These are phyloP conservation scores for Apiotrichum brassicae DNA, from an alignment of 1,284 basidiomycete species.

Conservation along the genomic window DNA sequence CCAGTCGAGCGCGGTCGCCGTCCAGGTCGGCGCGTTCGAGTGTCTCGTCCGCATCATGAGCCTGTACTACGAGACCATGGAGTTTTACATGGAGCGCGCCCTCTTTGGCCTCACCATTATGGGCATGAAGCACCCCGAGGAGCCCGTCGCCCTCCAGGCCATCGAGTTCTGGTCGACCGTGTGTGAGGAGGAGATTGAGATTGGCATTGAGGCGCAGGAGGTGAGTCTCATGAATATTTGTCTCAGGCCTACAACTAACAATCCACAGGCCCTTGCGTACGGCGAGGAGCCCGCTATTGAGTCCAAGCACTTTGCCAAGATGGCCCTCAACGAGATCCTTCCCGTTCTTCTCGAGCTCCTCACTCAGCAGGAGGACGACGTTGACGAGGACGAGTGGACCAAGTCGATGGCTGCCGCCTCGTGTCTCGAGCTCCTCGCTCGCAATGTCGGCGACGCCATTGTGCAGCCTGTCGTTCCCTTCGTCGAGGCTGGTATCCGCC, in stretches of 20 bases:
- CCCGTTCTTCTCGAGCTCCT: slow-evolving; percentile 86
- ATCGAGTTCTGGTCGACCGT: slow-evolving; percentile 99
- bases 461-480: slow-evolving; percentile 93
- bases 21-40: slow-evolving; percentile 91
- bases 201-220: slow-evolving; percentile 87
- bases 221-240: no score
- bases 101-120: slow-evolving; percentile 97
- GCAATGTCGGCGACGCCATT: slow-evolving; percentile 83
- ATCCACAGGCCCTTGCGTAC: slow-evolving; percentile 70
- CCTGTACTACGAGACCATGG: slow-evolving; percentile 99
- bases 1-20: slow-evolving; percentile 67
- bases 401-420: slow-evolving; percentile 96
- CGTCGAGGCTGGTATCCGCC: slow-evolving; percentile 92
- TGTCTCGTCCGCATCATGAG: slow-evolving; percentile 96
- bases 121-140: slow-evolving; percentile 92
- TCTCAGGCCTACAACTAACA: no score
- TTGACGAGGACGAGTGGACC: slow-evolving; percentile 98
- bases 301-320: slow-evolving; percentile 86
- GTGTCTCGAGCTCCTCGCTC: slow-evolving; percentile 80
- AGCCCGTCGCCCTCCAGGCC: slow-evolving; percentile 88
- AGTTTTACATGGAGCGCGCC: slow-evolving; percentile 98
- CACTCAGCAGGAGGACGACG: slow-evolving; percentile 91
- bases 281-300: slow-evolving; percentile 83
- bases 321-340: slow-evolving; percentile 88
- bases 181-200: slow-evolving; percentile 93